Conservation (phyloP, 257 asterid species). For the Ophiorrhiza pumila region DNA sequence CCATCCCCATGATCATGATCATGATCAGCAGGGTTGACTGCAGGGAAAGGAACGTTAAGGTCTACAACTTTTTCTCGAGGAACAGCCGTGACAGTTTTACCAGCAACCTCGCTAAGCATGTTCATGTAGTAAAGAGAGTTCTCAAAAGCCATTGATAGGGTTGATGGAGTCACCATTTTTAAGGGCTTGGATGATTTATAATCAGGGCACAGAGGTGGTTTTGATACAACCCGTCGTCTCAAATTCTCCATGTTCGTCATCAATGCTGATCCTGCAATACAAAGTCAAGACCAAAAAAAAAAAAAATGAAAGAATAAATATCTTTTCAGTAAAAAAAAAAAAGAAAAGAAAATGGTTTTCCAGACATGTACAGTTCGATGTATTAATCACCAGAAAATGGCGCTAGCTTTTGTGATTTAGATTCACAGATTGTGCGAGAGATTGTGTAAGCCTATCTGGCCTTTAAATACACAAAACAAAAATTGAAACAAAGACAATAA, state of each 20-base stretch:
- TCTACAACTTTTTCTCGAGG: not conserved
- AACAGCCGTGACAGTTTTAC: not conserved
- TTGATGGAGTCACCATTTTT: not conserved
- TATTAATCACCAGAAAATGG: not conserved
- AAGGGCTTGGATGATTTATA: not conserved
- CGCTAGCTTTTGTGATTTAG: no score
- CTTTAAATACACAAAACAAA: slow-evolving; percentile 7
- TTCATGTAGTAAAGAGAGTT: not conserved
- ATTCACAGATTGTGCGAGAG: no score
- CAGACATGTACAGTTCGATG: not conserved
- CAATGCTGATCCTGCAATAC: not conserved
- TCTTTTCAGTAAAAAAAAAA: not conserved
- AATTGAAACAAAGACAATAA: not conserved
- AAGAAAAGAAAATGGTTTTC: not conserved
- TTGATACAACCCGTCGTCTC: not conserved
- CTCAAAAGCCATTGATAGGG: not conserved
- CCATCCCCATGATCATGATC: no score
- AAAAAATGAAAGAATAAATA: not conserved
- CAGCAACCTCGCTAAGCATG: not conserved
- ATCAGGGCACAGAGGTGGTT: not conserved
- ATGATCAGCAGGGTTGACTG: not conserved
- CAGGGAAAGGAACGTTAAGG: not conserved
- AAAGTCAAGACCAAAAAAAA: not conserved
- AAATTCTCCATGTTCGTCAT: not conserved
- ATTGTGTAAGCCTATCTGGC: not conserved